Percentiles rank a stretch among this genome's conserved stretches.
Conservation (phyloP, 768 basidiomycete species). For the Trametes coccinea region DNA sequence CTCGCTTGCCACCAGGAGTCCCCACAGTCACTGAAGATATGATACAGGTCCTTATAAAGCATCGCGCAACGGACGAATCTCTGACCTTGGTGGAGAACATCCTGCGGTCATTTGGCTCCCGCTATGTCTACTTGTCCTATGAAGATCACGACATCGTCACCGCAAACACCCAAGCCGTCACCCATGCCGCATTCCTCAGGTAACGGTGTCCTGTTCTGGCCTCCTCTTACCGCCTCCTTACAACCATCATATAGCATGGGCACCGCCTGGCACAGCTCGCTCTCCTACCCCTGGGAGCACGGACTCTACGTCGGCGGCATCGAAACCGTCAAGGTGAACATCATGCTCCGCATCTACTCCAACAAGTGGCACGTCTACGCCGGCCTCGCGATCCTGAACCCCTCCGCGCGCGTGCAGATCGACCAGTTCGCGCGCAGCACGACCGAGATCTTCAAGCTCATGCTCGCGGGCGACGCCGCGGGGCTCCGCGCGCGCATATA, state of each 20-base stretch:
- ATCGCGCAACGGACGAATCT: conserved; percentile 75
- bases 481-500: conserved; percentile 72
- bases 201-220: conserved; percentile 33
- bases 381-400: conserved; percentile 96
- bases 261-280: conserved; percentile 83
- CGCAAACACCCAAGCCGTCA: conserved; percentile 97
- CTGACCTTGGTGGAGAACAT: conserved; percentile 80
- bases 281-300: conserved; percentile 92
- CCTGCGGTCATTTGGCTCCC: conserved; percentile 74
- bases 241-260: conserved; percentile 73
- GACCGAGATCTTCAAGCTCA: conserved; percentile 93
- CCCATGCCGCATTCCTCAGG: conserved; percentile 97
- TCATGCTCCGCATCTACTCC: conserved; percentile 92
- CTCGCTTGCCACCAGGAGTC: too few relatives aligned
- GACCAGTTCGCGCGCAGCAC: conserved; percentile 85
- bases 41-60: conserved; percentile 80
- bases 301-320: conserved; percentile 95
- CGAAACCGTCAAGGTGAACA: conserved; percentile 97
- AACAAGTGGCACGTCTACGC: conserved; percentile 99
- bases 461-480: conserved; percentile 62
- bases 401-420: conserved; percentile 84
- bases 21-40: background rate
- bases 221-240: background rate
- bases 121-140: conserved; percentile 92
- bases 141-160: conserved; percentile 96